Evolutionary conservation across 495 filamentous ascomycete genomes (phyloP).

Genomic region (Rhypophila decipiens): DNA sequence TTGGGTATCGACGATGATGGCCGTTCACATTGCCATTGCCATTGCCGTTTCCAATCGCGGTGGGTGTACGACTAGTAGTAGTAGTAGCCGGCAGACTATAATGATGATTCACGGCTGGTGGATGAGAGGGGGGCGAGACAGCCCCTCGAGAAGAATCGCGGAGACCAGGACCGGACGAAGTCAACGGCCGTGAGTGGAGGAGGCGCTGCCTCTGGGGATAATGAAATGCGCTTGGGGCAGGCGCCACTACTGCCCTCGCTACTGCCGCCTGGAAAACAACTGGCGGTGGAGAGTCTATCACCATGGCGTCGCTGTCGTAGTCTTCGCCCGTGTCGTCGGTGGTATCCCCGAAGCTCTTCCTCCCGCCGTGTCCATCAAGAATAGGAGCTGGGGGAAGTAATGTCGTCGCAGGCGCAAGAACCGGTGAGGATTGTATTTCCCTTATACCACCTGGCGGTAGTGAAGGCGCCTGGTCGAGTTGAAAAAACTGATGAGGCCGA

Average conservation of each 20-base stretch:
- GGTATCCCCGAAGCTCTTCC: background rate
- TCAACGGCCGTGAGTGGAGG: slow-evolving; percentile 1
- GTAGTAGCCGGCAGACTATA: too few relatives aligned
- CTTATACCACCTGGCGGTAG: too few relatives aligned
- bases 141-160: too few relatives aligned
- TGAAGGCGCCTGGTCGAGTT: too few relatives aligned
- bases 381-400: background rate
- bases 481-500: too few relatives aligned
- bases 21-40: background rate
- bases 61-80: too few relatives aligned
- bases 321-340: background rate
- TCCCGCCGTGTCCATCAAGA: background rate
- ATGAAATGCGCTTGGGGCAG: slow-evolving; percentile 11
- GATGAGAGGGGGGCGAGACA: background rate
- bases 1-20: background rate
- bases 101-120: too few relatives aligned
- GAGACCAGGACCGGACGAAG: too few relatives aligned
- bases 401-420: background rate
- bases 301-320: slow-evolving; percentile 10
- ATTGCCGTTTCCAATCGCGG: background rate
- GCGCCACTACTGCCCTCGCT: background rate
- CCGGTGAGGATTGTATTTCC: too few relatives aligned
- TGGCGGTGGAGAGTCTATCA: slow-evolving; percentile 8
- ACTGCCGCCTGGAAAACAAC: slow-evolving; percentile 7
- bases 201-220: slow-evolving; percentile 13